Evolutionary conservation across 306 rosid species (phyloP).

Genomic region (Ceratonia siliqua): DNA sequence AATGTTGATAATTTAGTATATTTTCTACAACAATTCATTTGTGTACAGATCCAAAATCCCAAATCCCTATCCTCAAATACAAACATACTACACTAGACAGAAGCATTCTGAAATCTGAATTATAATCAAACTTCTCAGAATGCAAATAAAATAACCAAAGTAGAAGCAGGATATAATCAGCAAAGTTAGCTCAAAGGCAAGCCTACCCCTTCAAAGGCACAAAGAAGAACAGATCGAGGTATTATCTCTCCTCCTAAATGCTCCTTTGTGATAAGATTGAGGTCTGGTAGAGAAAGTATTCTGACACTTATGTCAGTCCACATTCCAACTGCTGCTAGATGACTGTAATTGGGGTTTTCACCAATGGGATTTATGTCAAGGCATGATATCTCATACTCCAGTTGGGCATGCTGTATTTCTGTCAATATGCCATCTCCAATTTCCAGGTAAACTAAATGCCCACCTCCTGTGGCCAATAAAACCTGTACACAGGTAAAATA

Average conservation of each 20-base stretch:
- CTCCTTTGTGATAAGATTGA: conserved; percentile 84
- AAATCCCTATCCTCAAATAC: neutral
- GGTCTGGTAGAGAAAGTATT: conserved; percentile 87
- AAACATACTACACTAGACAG: neutral
- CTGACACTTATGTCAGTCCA: conserved; percentile 97
- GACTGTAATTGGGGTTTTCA: conserved; percentile 73
- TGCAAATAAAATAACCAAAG: neutral
- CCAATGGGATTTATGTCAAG: conserved; percentile 96
- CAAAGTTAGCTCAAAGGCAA: conserved; percentile 25
- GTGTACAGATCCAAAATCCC: neutral
- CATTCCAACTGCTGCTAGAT: conserved; percentile 97
- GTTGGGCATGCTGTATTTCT: conserved; percentile 64
- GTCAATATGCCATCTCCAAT: conserved; percentile 77
- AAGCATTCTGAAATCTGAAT: neutral
- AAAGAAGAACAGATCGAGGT: conserved; percentile 99
- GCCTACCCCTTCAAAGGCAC: conserved; percentile 96
- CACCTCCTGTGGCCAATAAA: conserved; percentile 95
- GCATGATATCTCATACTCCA: conserved; percentile 94
- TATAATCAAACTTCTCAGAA: neutral
- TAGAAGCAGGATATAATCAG: neutral
- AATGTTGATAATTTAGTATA: conserved; percentile 11
- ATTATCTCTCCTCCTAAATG: conserved; percentile 95
- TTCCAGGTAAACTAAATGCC: conserved; percentile 84
- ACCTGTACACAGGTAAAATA: conserved; percentile 62
- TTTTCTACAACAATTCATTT: neutral